Evolutionary conservation across 2,329 filamentous ascomycete genomes (phyloP), one percentile per base, ranked within the genome.

Genomic region (Pestalotiopsis sp.): DNA sequence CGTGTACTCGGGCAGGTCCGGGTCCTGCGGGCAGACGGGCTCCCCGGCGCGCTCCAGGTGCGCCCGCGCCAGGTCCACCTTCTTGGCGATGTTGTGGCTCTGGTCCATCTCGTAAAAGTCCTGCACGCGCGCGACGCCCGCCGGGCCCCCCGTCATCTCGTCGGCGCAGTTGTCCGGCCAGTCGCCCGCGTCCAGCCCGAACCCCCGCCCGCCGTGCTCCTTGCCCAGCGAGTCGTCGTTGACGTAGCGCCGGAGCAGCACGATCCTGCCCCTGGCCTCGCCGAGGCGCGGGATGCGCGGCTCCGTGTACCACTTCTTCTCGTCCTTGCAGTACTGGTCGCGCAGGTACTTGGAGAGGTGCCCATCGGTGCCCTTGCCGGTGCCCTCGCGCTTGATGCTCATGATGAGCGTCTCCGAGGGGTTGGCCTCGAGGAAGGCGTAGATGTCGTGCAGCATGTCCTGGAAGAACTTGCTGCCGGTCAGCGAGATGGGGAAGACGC

Each of bases 151-250:
- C 84, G 85, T 68, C 92, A 61, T 23, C 31, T 39, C 91, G 76
- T 97, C 90, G 39, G 92, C 90, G 71, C 93, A 94, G 81, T 98
- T 98, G 81, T 98, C 92, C 0, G 93, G 94, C 95, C 95, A 98
- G 64, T 79, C 78, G 71, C 87, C 85, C 25, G 85, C 89, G 77
- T 92, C 89, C 61, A 92, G 85, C 58, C 86, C 89, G 80, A 84
- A 89, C 62, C 87, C 87, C 6, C 77, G 75, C 41, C 82, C 84
- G 56, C 82, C 83, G 80, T 87, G 84, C 75, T 87, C 84, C 25
- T 77, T 75, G 71, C 84, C 81, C 62, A 91, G 80, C 12, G 82
- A 81, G 69, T 87, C 84, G 72, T 91, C 87, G 67, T 95, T 83
- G 49, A 79, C 82, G 82, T 97, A 98, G 64, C 96, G 91, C 36